Conservation (phyloP, 2,329 filamentous ascomycete species). For the Dactylella cylindrospora region DNA sequence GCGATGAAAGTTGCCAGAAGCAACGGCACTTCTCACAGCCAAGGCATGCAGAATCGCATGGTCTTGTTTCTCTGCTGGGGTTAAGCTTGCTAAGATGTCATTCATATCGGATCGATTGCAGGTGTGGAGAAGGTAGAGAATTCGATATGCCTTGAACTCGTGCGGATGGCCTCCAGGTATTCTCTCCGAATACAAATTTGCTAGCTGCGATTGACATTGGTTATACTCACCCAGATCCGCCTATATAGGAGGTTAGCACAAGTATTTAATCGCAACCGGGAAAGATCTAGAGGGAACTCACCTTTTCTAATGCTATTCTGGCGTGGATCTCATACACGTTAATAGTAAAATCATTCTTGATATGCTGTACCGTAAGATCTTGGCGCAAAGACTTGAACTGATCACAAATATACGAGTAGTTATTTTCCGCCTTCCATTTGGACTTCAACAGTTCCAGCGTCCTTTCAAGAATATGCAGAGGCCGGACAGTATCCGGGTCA, state of each 20-base stretch:
- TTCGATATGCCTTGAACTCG: constrained; percentile 99
- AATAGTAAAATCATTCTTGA: constrained; percentile 95
- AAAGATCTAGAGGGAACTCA: constrained; percentile 30
- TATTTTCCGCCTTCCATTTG: constrained; percentile 91
- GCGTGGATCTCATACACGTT: constrained; percentile 97
- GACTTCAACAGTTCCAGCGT: constrained; percentile 85
- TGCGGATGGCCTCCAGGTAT: constrained; percentile 78
- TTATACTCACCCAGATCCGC: constrained; percentile 99
- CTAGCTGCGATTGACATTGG: constrained; percentile 98
- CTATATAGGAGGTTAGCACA: constrained; percentile 39
- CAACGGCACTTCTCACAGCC: constrained; percentile 84
- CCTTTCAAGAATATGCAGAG: constrained; percentile 74
- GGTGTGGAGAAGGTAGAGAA: constrained; percentile 98
- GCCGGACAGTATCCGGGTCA: constrained; percentile 83
- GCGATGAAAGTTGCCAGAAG: constrained; percentile 92
- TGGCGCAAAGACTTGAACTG: constrained; percentile 98
- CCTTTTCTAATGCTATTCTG: constrained; percentile 91
- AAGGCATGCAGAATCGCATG: constrained; percentile 84
- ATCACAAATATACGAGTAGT: constrained; percentile 97
- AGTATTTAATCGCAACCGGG: not conserved
- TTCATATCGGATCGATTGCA: constrained; percentile 98
- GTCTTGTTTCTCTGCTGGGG: constrained; percentile 88
- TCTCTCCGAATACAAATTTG: constrained; percentile 82
- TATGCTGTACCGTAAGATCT: constrained; percentile 95
- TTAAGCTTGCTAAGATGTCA: constrained; percentile 98